Evolutionary conservation across 2,329 filamentous ascomycete genomes (phyloP).

Genomic region (Stachybotrys elegans): DNA sequence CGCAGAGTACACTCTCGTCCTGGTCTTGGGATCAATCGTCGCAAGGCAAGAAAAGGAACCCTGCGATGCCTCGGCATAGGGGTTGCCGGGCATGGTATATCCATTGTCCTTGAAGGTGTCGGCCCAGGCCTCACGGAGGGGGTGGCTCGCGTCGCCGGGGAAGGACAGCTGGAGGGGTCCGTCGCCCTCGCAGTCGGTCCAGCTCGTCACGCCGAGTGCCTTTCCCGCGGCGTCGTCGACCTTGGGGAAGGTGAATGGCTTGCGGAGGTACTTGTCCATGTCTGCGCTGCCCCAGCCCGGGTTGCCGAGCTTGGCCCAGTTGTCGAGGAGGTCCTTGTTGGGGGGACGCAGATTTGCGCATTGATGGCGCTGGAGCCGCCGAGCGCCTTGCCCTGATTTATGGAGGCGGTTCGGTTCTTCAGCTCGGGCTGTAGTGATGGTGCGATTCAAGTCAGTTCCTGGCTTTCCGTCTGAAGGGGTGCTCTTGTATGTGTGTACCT

Average conservation of each 20-base stretch:
- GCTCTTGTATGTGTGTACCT: background rate
- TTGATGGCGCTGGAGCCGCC: background rate
- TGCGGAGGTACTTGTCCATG: background rate
- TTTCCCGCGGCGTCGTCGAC: background rate
- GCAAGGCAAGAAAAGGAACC: conserved; percentile 24
- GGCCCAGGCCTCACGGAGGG: conserved; percentile 27
- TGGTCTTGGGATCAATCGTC: conserved; percentile 19
- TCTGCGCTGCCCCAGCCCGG: background rate
- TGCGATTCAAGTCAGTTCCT: background rate
- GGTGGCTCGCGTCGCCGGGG: conserved; percentile 10
- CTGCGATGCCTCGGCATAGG: conserved; percentile 18
- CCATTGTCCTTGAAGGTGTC: conserved; percentile 26
- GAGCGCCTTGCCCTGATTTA: background rate
- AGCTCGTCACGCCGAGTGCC: background rate
- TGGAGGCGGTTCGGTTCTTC: too few relatives aligned
- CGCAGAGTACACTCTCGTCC: too few relatives aligned
- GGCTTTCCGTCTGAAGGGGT: background rate
- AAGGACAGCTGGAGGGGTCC: conserved; percentile 2
- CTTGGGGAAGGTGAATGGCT: background rate
- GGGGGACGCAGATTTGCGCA: background rate
- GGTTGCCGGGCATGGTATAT: conserved; percentile 23
- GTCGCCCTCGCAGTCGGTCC: background rate
- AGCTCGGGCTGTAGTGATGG: too few relatives aligned
- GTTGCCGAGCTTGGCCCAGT: background rate
- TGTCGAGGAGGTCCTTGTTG: background rate